Evolutionary conservation across 2,329 filamentous ascomycete species (phyloP), one percentile per base, ranked within the genome.

Genomic region (Colletotrichum karsti): DNA sequence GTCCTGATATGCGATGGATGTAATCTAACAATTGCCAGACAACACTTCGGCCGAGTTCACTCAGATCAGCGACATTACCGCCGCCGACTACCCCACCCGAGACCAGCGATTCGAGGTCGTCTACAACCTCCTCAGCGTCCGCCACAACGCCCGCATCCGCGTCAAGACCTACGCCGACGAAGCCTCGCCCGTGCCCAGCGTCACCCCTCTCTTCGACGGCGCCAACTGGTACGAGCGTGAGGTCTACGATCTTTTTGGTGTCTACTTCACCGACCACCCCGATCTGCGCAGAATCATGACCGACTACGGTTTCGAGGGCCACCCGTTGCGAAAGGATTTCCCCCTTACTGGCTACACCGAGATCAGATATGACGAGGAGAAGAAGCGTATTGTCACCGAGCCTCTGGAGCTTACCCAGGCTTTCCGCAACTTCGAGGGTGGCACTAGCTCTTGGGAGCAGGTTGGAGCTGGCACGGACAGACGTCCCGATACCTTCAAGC

Each of bases 151-250:
- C 60, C 93, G 96, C 73, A 96, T 99, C 81, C 90, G 96, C 69
- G 94, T 99, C 78, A 99, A 99, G 91, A 99, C 96, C 53, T 99
- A 99, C 79, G 95, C 95, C 75, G 95, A 99, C 77, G 96, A 99
- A 85, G 93, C 94, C 7, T 93, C 93, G 5, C 95, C 96, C 2
- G 94, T 99, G 0, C 96, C 96, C 42, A 97, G 93, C 79, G 87
- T 98, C 73, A 95, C 92, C 54, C 83, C 88, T 70, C 87, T 99
- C 48, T 99, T 92, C 79, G 95, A 98, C 78, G 96, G 96, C 68
- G 97, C 96, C 76, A 96, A 98, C 83, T 99, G 96, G 96, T 98
- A 97, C 80, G 96, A 99, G 86, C 90, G 96, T 73, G 96, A 99
- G 83, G 94, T 97, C 24, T 98, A 98, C 83, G 96, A 99, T 81